Evolutionary conservation across 805 yeast genomes (phyloP), one percentile per base, ranked within the genome.

Genomic region (Ogataea methylovora): DNA sequence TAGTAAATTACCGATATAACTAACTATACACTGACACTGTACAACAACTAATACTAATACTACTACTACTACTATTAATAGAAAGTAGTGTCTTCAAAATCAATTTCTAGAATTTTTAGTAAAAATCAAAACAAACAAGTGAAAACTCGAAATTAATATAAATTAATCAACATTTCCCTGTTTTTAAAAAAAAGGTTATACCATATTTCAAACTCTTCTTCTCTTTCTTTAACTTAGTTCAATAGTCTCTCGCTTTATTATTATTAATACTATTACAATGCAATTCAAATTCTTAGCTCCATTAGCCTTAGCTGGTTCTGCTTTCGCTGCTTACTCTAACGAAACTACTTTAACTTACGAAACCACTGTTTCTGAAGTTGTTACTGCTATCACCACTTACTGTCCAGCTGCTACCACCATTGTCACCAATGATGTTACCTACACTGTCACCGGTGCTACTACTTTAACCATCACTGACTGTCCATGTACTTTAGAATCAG

Each of bases 391-490:
- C 73, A 76, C 83, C 64, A 83, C 94, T 50, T 83, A 79, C 81
- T 84, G 94, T 65, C 94, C 94, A 59, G 65, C 54, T 43, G 63
- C 94, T 34, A 84, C 94, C 49, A 62, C 71, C 40, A 51, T 84
- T 40, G 68, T 66, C 44, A 74, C 77, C 60, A 79, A 77, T 72
- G 70, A 69, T 69, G 57, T 58, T 58, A 81, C 90, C 55, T 71
- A 75, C 75, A 75, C 82, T 46, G 86, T 80, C 56, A 76, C 88
- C 42, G 79, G 60, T 51, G 77, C 90, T 41, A 81, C 90, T 59
- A 84, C 94, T 48, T 62, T 84, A 52, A 84, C 92, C 60, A 71
- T 84, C 74, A 81, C 94, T 52, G 80, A 84, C 71, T 78, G 84
- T 63, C 88, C 88, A 58, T 84, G 94, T 71, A 82, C 90, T 55